Base-by-base conservation (phyloP, 2,329 filamentous ascomycete genomes). In the Pseudocercospora fuligena region DNA sequence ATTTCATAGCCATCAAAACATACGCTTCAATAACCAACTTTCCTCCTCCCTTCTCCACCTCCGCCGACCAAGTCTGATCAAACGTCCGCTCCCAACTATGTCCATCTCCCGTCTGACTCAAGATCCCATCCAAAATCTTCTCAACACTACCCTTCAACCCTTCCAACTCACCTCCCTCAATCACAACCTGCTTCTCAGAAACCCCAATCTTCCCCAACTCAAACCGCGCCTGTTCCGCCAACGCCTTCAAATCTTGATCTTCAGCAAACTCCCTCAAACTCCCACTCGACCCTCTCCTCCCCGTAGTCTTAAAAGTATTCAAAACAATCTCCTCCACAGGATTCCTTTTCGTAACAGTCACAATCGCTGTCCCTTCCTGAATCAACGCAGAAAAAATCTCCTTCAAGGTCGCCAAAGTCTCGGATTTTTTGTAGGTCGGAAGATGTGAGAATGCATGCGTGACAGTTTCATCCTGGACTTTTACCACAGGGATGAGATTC, bases 361-460 rank as follows among this genome's bases (percentile, higher is more conserved):
- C 57, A 19, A 68, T n/a, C 23, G 63, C 63, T 0, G 64, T 43
- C 12, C 66, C 66, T 56, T 66, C 58, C 3, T 63, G 60, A 3
- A 61, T 43, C 29, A 68, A 43, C n/a, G 60, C 57, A 49, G 61
- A 43, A 54, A 66, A 64, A 25, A 65, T 63, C 46, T 59, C 51
- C 23, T 66, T 64, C 23, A 66, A n/a, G 16, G 54, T 59, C 2
- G 54, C 36, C 2, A 66, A 47, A 2, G 57, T 56, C 19, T 46
- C 59, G 5, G 49, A 14, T 16, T 53, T 60, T 31, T 59, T 57
- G n/a, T 53, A 61, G 14, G 49, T 43, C 6, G 49, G 36, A 3
- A 68, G 62, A n/a, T 68, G 64, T 14, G 66, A 59, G 36, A 67
- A 63, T 12, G 66, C 66, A 46, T 67, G 66, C 9, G 66, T 67